Evolutionary conservation across 768 basidiomycete genomes (phyloP).

Genomic region (Lactifluus hygrophoroides): DNA sequence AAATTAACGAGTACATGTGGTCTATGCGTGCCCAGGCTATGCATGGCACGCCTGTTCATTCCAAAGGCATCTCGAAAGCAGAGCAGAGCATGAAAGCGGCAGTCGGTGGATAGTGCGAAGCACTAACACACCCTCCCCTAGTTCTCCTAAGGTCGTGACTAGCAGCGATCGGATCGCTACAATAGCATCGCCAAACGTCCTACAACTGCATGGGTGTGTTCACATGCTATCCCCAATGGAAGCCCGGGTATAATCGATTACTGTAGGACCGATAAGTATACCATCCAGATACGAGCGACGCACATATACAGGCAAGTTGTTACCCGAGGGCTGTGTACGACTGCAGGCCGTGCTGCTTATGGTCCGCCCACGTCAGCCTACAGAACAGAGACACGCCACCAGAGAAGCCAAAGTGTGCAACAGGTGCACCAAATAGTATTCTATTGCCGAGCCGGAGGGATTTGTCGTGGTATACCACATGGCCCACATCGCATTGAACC

Average conservation of each 20-base stretch:
- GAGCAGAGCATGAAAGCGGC: background rate
- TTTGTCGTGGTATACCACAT: background rate
- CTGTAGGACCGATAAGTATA: background rate
- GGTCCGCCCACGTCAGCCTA: background rate
- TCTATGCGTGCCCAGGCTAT: background rate
- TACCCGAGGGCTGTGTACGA: background rate
- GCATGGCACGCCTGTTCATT: background rate
- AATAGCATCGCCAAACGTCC: background rate
- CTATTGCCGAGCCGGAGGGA: background rate
- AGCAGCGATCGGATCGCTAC: background rate
- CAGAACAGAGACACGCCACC: background rate
- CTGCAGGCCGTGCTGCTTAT: background rate
- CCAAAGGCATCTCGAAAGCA: background rate
- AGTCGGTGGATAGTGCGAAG: background rate
- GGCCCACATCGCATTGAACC: background rate
- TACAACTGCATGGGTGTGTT: background rate
- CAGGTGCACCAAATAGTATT: background rate
- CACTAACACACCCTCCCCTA: too few species aligned
- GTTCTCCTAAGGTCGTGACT: too few species aligned
- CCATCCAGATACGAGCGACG: background rate
- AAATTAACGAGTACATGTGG: background rate
- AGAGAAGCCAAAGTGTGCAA: background rate
- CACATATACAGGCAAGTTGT: background rate
- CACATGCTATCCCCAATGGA: background rate
- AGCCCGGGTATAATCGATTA: background rate